A percentile compares a stretch with the other conserved stretches of the same genome.
These are phyloP conservation scores for Cichorium intybus DNA, from an alignment of 140 eudicot species.

Conservation along the genomic window DNA sequence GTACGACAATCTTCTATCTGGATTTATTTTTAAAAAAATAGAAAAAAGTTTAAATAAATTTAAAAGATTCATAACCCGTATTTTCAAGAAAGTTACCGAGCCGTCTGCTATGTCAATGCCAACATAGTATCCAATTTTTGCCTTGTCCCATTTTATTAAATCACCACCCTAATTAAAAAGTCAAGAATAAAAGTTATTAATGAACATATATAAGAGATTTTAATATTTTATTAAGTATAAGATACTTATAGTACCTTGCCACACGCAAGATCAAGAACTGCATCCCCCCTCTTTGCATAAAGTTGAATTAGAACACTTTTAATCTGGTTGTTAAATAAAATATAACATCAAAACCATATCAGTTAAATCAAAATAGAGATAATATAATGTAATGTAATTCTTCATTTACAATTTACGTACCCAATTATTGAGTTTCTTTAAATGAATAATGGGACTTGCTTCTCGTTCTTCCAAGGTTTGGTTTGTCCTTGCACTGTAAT, in stretches of 20 bases:
- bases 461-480: conserved; percentile 96
- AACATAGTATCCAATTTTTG: conserved; percentile 88
- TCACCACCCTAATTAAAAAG: conserved; percentile 77
- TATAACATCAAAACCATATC: conserved; percentile 3
- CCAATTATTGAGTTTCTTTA: conserved; percentile 97
- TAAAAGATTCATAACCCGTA: too few relatives aligned
- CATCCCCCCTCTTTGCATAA: conserved; percentile 82
- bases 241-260: conserved; percentile 66
- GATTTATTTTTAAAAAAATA: conserved; percentile 12
- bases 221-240: conserved; percentile 12
- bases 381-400: not conserved
- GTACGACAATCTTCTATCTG: conserved; percentile 99
- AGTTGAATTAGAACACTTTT: conserved; percentile 94
- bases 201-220: not conserved
- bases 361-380: not conserved
- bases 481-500: conserved; percentile 96
- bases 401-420: conserved; percentile 31
- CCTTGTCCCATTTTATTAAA: conserved; percentile 99
- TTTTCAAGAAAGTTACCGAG: conserved; percentile 56
- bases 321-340: conserved; percentile 44
- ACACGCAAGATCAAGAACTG: conserved; percentile 99
- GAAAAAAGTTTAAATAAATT: not conserved
- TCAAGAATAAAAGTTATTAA: conserved; percentile 10
- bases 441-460: conserved; percentile 95
- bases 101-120: conserved; percentile 99